These are phyloP conservation scores for Terfezia claveryi DNA, from an alignment of 495 filamentous ascomycete genomes.

Conservation along the genomic window DNA sequence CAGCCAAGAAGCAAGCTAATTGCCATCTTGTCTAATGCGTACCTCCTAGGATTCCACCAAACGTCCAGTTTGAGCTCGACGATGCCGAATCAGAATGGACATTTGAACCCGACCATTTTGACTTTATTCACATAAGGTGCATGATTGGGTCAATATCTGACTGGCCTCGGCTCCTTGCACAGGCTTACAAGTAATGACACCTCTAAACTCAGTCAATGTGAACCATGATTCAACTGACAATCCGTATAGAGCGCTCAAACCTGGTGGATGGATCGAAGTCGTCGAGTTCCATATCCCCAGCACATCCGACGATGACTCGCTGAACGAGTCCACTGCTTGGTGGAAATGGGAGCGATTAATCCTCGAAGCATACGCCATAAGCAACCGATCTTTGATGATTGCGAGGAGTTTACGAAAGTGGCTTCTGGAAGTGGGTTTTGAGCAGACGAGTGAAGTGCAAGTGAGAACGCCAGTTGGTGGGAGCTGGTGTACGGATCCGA, in stretches of 20 bases:
- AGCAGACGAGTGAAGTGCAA: neutral
- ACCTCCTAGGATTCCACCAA: constrained; percentile 26
- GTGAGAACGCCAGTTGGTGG: constrained; percentile 4
- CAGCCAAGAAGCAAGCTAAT: neutral
- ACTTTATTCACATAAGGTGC: constrained; percentile 34
- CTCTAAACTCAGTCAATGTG: neutral
- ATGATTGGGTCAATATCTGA: constrained; percentile 29
- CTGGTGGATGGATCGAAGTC: constrained; percentile 13
- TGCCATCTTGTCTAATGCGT: neutral
- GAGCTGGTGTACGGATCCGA: constrained; percentile 6
- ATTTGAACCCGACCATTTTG: constrained; percentile 26
- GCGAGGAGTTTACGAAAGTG: no score
- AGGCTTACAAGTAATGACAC: constrained; percentile 18
- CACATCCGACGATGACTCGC: constrained; percentile 9
- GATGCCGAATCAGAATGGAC: constrained; percentile 29
- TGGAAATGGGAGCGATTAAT: no score
- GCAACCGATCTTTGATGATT: no score
- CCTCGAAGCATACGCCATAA: no score
- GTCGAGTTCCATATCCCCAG: constrained; percentile 7
- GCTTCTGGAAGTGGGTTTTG: no score
- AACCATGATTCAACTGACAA: neutral
- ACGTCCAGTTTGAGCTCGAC: constrained; percentile 32
- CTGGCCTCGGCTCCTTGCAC: constrained; percentile 26
- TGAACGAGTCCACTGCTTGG: neutral
- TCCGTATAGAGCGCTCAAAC: constrained; percentile 5